Evolutionary conservation across 2,329 filamentous ascomycete genomes (phyloP).

Genomic region (Diaporthe capsici): DNA sequence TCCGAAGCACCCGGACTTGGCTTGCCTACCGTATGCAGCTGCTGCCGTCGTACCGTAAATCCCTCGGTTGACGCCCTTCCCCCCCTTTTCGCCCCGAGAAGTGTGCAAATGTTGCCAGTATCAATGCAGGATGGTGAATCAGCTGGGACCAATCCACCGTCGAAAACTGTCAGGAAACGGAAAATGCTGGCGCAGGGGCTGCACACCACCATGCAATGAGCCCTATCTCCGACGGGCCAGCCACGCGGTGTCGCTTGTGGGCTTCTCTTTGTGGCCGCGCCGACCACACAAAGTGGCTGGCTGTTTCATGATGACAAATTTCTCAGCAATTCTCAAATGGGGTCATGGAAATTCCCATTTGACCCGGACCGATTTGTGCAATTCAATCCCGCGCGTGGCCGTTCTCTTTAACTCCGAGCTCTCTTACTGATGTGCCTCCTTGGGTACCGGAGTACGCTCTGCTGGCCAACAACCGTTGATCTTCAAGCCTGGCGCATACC

Average conservation of each 20-base stretch:
- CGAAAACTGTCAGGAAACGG: conserved; percentile 32
- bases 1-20: conserved; percentile 23
- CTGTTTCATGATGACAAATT: conserved; percentile 32
- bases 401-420: neutral
- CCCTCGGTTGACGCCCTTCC: neutral
- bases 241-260: neutral
- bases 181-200: conserved; percentile 26
- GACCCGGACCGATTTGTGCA: neutral
- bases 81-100: neutral
- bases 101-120: neutral
- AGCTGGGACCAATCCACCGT: neutral
- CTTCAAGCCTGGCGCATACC: neutral
- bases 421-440: conserved; percentile 10
- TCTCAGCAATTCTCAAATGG: neutral
- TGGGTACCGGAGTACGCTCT: neutral
- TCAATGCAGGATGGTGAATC: neutral
- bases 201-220: conserved; percentile 19
- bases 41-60: neutral
- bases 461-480: neutral
- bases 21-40: conserved; percentile 18
- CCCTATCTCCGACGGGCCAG: conserved; percentile 18
- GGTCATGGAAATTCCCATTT: too few species aligned
- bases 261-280: conserved; percentile 4
- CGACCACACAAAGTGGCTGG: conserved; percentile 19
- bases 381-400: neutral